Base-by-base conservation (phyloP, 2,329 filamentous ascomycete genomes). In the Trichoderma endophyticum region DNA sequence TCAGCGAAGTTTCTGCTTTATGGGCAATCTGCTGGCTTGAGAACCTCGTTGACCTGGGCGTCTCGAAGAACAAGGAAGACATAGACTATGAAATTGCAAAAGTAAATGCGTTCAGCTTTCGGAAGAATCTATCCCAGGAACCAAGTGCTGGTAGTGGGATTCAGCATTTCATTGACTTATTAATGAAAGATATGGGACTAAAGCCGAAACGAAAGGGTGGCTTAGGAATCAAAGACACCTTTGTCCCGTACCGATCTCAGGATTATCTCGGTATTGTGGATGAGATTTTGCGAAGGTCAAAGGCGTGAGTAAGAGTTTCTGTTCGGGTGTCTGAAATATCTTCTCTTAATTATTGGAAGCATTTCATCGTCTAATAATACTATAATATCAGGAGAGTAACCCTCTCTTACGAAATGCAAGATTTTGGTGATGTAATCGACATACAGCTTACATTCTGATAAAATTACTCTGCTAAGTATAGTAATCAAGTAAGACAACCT, bases 21-120 rank as follows among this genome's bases (percentile, higher is more conserved):
- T 67, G 64, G 64, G 64, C 64, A 28, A 57, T 67, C 14, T 67
- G 64, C 30, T 67, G 64, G 64, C 64, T 67, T 6, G 64, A 67
- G 6, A 57, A 39, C 21, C 48, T 67, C 18, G 24, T 67, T 7
- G 51, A 67, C 7, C 15, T 67, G 18, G 51, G 24, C 3, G 4
- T 67, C 24, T 18, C 48, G 12, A 39, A 39, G 21, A 57, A 11
- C 32, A 67, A 67, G 3, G 51, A 39, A 18, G 64, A 57, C 21
- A 67, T 67, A n/a, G 64, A 67, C 32, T 57, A 57, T 39, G 64
- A 57, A 11, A 57, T 67, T 30, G 51, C 64, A 28, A 67, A 39
- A 36, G 32, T 67, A 2, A 67, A 57, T 30, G 64, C 64, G 32
- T 67, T 34, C 14, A 21, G 30, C 6, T 32, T 67, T 30, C 64